Conservation (phyloP, 352 stramenopile genomes). For the Globisporangium nagaii region DNA sequence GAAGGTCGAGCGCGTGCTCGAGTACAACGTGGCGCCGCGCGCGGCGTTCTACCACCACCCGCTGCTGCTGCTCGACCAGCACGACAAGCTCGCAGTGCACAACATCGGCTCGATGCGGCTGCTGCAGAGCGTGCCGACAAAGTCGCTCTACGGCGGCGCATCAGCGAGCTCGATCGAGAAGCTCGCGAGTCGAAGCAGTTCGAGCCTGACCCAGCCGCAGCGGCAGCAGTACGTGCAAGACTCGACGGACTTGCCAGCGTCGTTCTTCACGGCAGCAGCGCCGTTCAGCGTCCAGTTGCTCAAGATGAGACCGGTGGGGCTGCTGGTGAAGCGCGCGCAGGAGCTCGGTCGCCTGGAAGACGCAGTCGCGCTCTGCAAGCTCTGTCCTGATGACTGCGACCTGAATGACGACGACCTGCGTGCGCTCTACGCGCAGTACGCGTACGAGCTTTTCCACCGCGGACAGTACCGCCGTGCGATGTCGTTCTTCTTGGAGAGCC, state of each 20-base stretch:
- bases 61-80: conserved; percentile 58
- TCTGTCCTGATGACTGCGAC: conserved; percentile 62
- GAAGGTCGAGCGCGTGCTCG: conserved; percentile 38
- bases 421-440: conserved; percentile 53
- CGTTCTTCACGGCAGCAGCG: conserved; percentile 33
- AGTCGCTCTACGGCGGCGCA: conserved; percentile 32
- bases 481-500: conserved; percentile 48
- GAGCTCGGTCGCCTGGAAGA: conserved; percentile 34
- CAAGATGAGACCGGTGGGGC: conserved; percentile 45
- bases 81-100: conserved; percentile 54
- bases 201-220: background rate
- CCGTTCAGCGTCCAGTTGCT: conserved; percentile 45
- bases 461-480: conserved; percentile 43
- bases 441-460: conserved; percentile 43
- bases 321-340: conserved; percentile 44
- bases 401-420: conserved; percentile 49
- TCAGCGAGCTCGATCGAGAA: conserved; percentile 15
- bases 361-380: conserved; percentile 53
- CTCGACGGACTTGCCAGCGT: conserved; percentile 17
- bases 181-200: conserved; percentile 1
- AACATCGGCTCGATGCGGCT: conserved; percentile 51
- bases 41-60: conserved; percentile 55
- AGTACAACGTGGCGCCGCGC: conserved; percentile 40
- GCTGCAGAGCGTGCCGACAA: conserved; percentile 55
- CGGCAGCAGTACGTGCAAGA: background rate